These are phyloP conservation scores for Mortierella sp. DNA, from an alignment of 371 early-diverging fungal species.

Conservation along the genomic window DNA sequence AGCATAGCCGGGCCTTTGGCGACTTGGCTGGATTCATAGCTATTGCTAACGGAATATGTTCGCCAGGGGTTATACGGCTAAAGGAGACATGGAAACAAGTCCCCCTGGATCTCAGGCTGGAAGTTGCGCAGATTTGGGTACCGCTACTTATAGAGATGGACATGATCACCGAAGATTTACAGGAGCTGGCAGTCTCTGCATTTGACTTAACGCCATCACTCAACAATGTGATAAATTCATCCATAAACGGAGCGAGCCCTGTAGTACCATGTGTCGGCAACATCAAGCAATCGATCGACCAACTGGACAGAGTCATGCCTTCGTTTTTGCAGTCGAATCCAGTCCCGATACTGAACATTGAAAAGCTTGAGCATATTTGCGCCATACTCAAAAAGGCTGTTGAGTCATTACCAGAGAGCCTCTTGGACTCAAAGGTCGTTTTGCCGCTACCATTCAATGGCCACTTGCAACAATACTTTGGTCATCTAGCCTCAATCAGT, in stretches of 20 bases:
- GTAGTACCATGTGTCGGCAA: slow-evolving; percentile 38
- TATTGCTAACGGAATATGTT: slow-evolving; percentile 80
- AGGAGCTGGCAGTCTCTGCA: slow-evolving; percentile 26
- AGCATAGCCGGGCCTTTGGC: slow-evolving; percentile 65
- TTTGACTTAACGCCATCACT: slow-evolving; percentile 29
- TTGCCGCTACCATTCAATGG: neutral
- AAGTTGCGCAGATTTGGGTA: slow-evolving; percentile 72
- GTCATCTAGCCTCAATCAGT: slow-evolving; percentile 57
- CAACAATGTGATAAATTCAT: slow-evolving; percentile 14
- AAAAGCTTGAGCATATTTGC: slow-evolving; percentile 39
- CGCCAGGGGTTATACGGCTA: slow-evolving; percentile 78
- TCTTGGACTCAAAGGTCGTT: neutral
- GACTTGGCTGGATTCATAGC: slow-evolving; percentile 84
- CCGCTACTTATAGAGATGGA: slow-evolving; percentile 67
- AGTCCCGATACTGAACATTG: slow-evolving; percentile 33
- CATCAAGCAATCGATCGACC: slow-evolving; percentile 44
- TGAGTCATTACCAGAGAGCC: slow-evolving; percentile 1
- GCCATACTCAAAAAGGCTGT: slow-evolving; percentile 25
- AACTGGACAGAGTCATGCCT: slow-evolving; percentile 33
- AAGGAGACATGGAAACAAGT: slow-evolving; percentile 84
- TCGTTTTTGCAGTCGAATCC: slow-evolving; percentile 40
- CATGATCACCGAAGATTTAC: slow-evolving; percentile 41
- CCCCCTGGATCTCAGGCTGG: slow-evolving; percentile 60
- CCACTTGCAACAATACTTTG: slow-evolving; percentile 56
- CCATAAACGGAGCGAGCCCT: neutral